Evolutionary conservation across 169 alveolate genomes (phyloP).

Genomic region (Theileria parva): DNA sequence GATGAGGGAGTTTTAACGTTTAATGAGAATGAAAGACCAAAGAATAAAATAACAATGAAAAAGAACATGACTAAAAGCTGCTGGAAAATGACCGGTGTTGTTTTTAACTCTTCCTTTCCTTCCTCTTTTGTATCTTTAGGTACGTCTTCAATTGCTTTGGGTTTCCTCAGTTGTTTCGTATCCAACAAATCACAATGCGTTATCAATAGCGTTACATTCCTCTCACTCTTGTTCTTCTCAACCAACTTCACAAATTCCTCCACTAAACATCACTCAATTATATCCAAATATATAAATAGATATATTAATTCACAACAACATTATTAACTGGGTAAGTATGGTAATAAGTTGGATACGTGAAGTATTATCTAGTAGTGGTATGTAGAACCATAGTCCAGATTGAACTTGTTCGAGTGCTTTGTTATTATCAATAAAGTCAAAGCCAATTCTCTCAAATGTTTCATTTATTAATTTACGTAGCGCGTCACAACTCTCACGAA

Average conservation of each 20-base stretch:
- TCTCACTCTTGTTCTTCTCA: background rate
- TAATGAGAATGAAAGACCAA: constrained; percentile 19
- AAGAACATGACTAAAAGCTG: constrained; percentile 29
- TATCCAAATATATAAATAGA: background rate
- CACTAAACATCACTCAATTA: background rate
- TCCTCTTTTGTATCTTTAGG: background rate
- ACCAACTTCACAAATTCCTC: constrained; percentile 3
- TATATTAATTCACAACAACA: background rate
- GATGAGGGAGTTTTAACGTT: constrained; percentile 41
- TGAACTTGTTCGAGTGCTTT: background rate
- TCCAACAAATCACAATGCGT: constrained; percentile 9
- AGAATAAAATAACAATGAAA: constrained; percentile 17
- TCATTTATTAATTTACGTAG: background rate
- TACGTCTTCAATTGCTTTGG: background rate
- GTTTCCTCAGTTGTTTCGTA: background rate
- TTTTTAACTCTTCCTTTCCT: constrained; percentile 5
- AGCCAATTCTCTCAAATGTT: constrained; percentile 16
- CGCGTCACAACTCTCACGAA: background rate
- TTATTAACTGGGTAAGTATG: background rate
- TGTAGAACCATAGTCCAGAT: constrained; percentile 9
- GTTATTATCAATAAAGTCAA: constrained; percentile 1
- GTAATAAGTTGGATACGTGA: background rate
- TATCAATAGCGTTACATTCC: background rate
- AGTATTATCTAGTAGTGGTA: background rate
- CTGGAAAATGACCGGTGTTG: constrained; percentile 54